These are phyloP conservation scores for Cadophora sp. DNA, from an alignment of 2,329 filamentous ascomycete genomes.

Conservation along the genomic window DNA sequence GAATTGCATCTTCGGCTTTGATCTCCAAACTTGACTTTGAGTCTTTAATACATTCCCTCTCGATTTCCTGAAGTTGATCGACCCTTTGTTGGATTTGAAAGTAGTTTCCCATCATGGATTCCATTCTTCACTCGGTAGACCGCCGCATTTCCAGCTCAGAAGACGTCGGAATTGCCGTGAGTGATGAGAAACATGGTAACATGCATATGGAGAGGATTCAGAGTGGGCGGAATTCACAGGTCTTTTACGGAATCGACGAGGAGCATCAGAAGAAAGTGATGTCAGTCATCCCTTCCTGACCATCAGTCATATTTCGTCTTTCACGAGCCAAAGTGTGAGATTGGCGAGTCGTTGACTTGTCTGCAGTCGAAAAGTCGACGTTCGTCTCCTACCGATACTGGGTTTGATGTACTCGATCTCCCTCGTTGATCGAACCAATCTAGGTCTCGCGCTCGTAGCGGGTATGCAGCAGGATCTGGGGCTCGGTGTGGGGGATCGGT, in stretches of 20 bases:
- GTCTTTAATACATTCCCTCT: neutral
- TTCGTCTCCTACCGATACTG: conserved; percentile 64
- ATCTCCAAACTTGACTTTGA: neutral
- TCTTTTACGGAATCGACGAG: conserved; percentile 14
- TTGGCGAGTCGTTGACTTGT: neutral
- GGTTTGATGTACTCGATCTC: conserved; percentile 75
- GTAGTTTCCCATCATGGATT: neutral
- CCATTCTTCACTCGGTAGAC: neutral
- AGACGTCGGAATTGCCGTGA: conserved; percentile 2
- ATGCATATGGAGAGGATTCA: conserved; percentile 3
- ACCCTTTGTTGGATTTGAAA: too few species aligned
- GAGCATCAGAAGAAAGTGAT: conserved; percentile 17
- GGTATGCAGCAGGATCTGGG: conserved; percentile 45
- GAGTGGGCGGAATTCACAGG: neutral
- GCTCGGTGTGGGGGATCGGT: conserved; percentile 5
- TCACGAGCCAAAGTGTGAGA: too few species aligned
- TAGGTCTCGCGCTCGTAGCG: conserved; percentile 73
- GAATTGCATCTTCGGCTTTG: neutral
- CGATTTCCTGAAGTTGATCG: neutral
- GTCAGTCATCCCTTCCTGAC: neutral
- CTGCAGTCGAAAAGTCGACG: conserved; percentile 64
- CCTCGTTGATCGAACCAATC: conserved; percentile 79
- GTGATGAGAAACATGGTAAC: conserved; percentile 8
- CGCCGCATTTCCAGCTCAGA: neutral
- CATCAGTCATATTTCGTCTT: too few species aligned